Evolutionary conservation across 371 early-diverging fungal species (phyloP), one percentile per base, ranked within the genome.

Genomic region (Nematocida sp.): DNA sequence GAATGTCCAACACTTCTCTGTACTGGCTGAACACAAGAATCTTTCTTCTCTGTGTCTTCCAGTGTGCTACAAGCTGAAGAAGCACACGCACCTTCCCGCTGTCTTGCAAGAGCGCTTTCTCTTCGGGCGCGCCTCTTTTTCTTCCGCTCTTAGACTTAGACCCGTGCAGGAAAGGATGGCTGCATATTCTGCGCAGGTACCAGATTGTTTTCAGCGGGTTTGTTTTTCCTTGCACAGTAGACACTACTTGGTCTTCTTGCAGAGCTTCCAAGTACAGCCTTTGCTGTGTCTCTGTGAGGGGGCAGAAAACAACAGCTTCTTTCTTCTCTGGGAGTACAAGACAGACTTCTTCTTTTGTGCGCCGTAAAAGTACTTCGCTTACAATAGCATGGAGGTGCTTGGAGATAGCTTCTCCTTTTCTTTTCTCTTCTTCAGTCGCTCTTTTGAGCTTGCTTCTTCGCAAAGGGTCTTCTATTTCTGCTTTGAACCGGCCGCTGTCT

Each of bases 281-380:
- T 11, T 88, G 83, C 81, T 98, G 96, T 25, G 79, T 64, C 1
- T 80, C 74, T 0, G 93, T 91, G 45, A 98, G 83, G 55, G 88
- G 88, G 78, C 94, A 94, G 76, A 93, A 93, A 54, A 95, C 77
- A 62, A 88, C 90, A 74, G 91, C 90, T 76, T 96, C 96, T 8
- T 83, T 87, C 78, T 95, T 94, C 60, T 87, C 86, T 0, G 95
- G 94, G 62, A 95, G 79, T 60, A 91, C 89, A 0, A 86, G 75
- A 1, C 93, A 91, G 1, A 93, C 91, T 77, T 94, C 92, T 0
- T 83, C 87, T 82, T 98, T 98, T 84, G 91, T 86, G 8, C 98
- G 85, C 31, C 96, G 86, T 32, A 96, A 79, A 13, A 98, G 82
- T 79, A 91, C 91, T 0, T 94, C 94, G 25, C 88, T 86, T 75